These are phyloP conservation scores for Mortierella hygrophila DNA, from an alignment of 192 early-diverging fungal genomes.

Conservation along the genomic window DNA sequence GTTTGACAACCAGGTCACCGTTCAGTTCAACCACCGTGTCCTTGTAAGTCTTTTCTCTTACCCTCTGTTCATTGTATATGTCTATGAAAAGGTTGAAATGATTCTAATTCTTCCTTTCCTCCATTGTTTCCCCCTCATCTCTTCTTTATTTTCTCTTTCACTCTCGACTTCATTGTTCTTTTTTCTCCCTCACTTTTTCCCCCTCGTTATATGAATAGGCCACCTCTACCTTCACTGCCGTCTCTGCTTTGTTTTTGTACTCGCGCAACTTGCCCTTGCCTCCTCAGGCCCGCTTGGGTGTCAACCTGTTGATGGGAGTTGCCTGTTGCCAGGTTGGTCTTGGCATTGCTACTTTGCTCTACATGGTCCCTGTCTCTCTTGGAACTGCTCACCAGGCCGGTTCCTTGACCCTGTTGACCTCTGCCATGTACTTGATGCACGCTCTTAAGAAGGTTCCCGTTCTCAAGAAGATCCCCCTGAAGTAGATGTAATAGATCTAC, in stretches of 20 bases:
- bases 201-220: constrained; percentile 64
- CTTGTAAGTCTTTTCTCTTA: constrained; percentile 65
- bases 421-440: constrained; percentile 84
- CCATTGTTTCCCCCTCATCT: neutral
- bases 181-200: neutral
- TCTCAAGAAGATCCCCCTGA: constrained; percentile 46
- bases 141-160: neutral
- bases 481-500: neutral
- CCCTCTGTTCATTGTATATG: neutral
- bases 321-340: constrained; percentile 84
- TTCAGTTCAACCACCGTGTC: constrained; percentile 96
- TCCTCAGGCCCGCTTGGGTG: constrained; percentile 71
- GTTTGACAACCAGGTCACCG: constrained; percentile 93
- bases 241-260: constrained; percentile 81
- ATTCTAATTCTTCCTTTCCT: neutral
- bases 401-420: constrained; percentile 86
- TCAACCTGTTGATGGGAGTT: constrained; percentile 81
- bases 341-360: constrained; percentile 94
- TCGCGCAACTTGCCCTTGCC: constrained; percentile 82
- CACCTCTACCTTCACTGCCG: constrained; percentile 80
- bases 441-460: constrained; percentile 69
- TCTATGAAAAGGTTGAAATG: no score
- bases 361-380: constrained; percentile 92
- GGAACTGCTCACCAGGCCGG: constrained; percentile 97
- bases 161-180: neutral